Base-by-base conservation (phyloP, 1,284 basidiomycete genomes). In the Ceratobasidium sp. region DNA sequence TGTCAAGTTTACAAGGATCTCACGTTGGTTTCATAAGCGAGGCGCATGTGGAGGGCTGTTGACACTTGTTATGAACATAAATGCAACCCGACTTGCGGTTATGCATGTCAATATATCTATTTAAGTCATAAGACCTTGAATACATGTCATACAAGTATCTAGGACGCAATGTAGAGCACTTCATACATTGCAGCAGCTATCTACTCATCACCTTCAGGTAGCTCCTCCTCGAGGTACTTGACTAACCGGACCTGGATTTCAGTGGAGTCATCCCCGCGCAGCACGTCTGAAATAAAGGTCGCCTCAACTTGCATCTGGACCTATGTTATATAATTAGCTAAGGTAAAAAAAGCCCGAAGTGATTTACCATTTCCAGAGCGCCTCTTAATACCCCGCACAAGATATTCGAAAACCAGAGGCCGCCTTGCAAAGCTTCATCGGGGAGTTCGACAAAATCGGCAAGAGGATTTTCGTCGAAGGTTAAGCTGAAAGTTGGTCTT, bases 401-500 rank as follows among this genome's bases (percentile, higher is more conserved):
- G 32, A 99, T 91, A 81, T 99, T 99, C 80, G 93, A 95, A 82
- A 96, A 99, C 95, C 95, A 98, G 41, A 99, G 83, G 0, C 96
- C 96, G 11, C 94, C 94, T 79, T 95, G 93, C 58, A 95, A 84
- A 4, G 90, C 96, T 78, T 98, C 96, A 67, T 95, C 91, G 0
- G 98, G 98, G 52, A 99, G 85, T 80, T 99, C 98, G 44, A 98
- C 97, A 80, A 99, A 99, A 78, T 99, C 98, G 8, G 96, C 91
- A 66, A 99, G 81, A 0, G 98, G 98, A 80, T 99, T 99, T 80
- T 99, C 98, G 72, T 98, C 96, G 16, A 99, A 84, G 0, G 90
- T 91, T 70, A 99, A 84, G 11, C 89, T 89, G 80, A 99, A 98
- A 58, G 85, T 70, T 30, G 74, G 66, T n/a, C 58, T 64, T 7